Evolutionary conservation across 352 stramenopile species (phyloP), one percentile per base, ranked within the genome.

Genomic region (Pythium oligandrum): DNA sequence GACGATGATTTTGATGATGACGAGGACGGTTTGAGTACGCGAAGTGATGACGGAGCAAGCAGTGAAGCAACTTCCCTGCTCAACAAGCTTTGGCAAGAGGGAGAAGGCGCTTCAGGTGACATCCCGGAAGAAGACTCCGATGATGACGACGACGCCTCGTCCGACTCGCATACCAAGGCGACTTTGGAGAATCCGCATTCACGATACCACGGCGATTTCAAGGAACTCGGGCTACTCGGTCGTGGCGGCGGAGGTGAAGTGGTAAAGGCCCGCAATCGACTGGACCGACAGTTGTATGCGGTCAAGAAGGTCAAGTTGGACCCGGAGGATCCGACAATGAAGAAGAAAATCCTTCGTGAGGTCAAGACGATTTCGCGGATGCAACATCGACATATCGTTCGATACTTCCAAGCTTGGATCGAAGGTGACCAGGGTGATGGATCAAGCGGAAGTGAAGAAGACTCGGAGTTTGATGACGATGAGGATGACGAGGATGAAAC

Each of bases 331-430:
- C 85, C 86, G 48, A 88, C 78, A 0, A 95, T 96, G 85, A 98
- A 98, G 71, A 92, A 91, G 73, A 98, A 98, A 55, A 87, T 98
- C 33, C 53, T 96, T 48, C 80, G 95, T 37, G 95, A 98, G 67
- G 94, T 98, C 17, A 97, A 95, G 50, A 98, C 91, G 1, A 98
- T 98, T 83, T 98, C 91, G 36, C 74, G 92, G 40, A 97, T 98
- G 87, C 90, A 95, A 48, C 95, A 98, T 49, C 93, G 96, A 38
- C 93, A 98, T 53, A 98, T 98, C 61, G 95, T 98, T 12, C 73
- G 95, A 43, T 98, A 98, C 59, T 95, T 93, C 56, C 85, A 95
- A 48, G 85, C 85, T 11, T 95, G 85, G 85, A 92, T 95, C 40
- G 85, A 95, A 68, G 81, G 81, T 9, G 77, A 91, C 35, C 69